Base-by-base conservation (phyloP, 768 basidiomycete genomes). In the Stropharia rugosoannulata region DNA sequence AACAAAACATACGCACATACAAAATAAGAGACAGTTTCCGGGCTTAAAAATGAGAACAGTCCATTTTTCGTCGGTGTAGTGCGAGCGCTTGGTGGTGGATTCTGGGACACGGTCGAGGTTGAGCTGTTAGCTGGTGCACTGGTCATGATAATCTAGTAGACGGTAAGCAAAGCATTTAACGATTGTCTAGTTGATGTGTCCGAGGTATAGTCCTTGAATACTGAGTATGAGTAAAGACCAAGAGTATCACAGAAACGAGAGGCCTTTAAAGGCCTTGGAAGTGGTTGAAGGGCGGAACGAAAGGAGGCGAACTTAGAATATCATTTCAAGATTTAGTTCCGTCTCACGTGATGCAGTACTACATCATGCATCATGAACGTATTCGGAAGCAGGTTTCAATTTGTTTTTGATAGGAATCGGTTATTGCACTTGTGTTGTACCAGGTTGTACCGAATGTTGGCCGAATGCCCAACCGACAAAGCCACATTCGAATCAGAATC, bases 1-100 rank as follows among this genome's bases (percentile, higher is more conserved):
- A 32, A n/a, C 12, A 32, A n/a, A 11, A 19, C 19, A 22, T 11
- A 61, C 66, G 51, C 39, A 65, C 66, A 64, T 38, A 67, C 59
- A 59, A 67, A 67, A 59, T 65, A 67, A 38, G 66, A 65, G 44
- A 61, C 66, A 45, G 64, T 59, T 49, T 67, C 64, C 16, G 62
- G 66, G 44, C 58, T 65, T 39, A 67, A 15, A 58, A 60, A 58
- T 10, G 59, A 49, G 8, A 64, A 7, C 15, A 57, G 39, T 32
- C 32, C 56, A 43, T 42, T 63, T 44, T 48, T 38, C 39, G 37
- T n/a, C 18, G 18, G 25, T 35, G 42, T 46, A 39, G 16, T 40
- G 19, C n/a, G 6, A 8, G 35, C 19, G 27, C 15, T 37, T n/a
- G 29, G 3, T 8, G 16, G 3, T 10, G 44, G n/a, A 22, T 19